Conservation (phyloP, 1,284 basidiomycete genomes). For the Exobasidium rhododendri region DNA sequence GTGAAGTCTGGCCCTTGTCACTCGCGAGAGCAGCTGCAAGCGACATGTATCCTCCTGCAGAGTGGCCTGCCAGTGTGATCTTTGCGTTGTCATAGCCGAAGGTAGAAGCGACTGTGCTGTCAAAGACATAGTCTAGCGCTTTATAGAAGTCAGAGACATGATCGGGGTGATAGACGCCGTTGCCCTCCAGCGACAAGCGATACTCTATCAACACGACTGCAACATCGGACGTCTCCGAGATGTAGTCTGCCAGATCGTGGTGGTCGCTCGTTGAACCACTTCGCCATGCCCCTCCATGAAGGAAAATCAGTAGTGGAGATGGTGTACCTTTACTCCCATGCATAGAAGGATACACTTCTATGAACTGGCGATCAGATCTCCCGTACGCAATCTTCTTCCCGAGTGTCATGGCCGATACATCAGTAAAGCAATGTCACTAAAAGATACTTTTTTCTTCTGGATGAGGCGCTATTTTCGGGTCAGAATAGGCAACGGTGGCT, state of each 20-base stretch:
- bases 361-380: background rate
- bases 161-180: conserved; percentile 1
- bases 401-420: no score
- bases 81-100: background rate
- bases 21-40: background rate
- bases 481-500: conserved; percentile 2
- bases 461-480: background rate
- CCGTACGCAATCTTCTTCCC: background rate
- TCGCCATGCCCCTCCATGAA: conserved; percentile 8
- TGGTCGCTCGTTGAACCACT: background rate
- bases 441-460: conserved; percentile 2
- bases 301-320: conserved; percentile 3
- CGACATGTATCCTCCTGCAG: conserved; percentile 6
- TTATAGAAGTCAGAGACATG: conserved; percentile 4
- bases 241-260: background rate
- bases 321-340: background rate
- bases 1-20: background rate
- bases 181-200: background rate
- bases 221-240: background rate
- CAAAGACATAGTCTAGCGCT: background rate
- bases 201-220: conserved; percentile 7
- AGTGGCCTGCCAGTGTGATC: background rate
- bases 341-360: background rate
- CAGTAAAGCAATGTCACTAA: background rate
- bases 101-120: background rate